Percentiles rank a stretch among this genome's conserved stretches.
Evolutionary conservation across 768 basidiomycete genomes (phyloP).

Genomic region (Chalciporus pseudorubinellus): DNA sequence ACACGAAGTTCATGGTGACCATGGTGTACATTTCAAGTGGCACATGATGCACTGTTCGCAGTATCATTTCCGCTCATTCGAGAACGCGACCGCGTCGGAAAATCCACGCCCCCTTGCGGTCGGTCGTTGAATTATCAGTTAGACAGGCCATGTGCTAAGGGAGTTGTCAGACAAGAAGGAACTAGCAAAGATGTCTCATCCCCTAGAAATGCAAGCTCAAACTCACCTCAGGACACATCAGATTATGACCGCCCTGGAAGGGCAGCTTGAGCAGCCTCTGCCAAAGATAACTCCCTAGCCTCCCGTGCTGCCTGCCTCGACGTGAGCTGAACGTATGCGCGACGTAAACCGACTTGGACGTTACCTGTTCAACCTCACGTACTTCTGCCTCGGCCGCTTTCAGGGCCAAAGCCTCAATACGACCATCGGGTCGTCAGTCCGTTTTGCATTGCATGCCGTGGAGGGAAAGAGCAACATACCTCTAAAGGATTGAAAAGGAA

Average conservation of each 20-base stretch:
- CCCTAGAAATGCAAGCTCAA: background rate
- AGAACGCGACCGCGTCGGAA: background rate
- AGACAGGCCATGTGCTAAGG: background rate
- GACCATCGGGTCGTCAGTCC: background rate
- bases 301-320: constrained; percentile 21
- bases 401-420: constrained; percentile 18
- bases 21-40: background rate
- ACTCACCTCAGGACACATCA: background rate
- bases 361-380: constrained; percentile 18
- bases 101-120: background rate
- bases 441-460: background rate
- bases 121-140: background rate
- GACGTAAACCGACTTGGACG: background rate
- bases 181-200: background rate
- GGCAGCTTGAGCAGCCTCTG: constrained; percentile 30
- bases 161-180: background rate
- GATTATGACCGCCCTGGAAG: constrained; percentile 18
- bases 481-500: constrained; percentile 10
- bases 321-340: background rate
- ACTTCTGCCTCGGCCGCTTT: constrained; percentile 22
- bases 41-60: too few relatives aligned
- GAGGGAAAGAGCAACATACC: constrained; percentile 13
- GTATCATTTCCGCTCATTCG: background rate
- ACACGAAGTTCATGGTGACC: background rate
- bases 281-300: constrained; percentile 29